Conservation (phyloP, 2,329 filamentous ascomycete species). For the Sclerotinia nivalis region DNA sequence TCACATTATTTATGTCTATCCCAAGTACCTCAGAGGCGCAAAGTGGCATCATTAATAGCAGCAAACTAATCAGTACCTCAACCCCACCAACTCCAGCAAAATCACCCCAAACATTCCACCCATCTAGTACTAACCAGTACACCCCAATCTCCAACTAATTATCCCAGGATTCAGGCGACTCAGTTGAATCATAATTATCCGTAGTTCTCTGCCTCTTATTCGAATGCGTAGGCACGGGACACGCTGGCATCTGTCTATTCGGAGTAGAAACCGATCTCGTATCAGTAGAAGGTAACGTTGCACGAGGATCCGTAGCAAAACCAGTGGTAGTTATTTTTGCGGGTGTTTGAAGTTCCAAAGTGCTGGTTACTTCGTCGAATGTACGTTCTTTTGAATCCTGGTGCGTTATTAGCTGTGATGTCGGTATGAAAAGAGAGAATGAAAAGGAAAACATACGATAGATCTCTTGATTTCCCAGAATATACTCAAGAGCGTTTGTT, state of each 20-base stretch:
- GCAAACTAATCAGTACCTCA: neutral
- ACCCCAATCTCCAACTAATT: neutral
- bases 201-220: neutral
- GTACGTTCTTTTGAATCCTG: conserved; percentile 1
- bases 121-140: neutral
- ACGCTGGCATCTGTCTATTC: neutral
- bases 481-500: neutral
- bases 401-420: neutral
- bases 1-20: neutral
- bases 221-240: no score
- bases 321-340: neutral
- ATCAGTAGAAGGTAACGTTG: neutral
- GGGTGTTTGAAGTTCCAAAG: neutral
- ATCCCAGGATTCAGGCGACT: neutral
- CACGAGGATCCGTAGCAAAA: neutral
- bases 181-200: neutral
- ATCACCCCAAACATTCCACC: neutral
- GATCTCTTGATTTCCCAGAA: conserved; percentile 17
- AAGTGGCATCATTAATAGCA: neutral
- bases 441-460: neutral
- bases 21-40: neutral
- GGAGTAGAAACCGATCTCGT: neutral
- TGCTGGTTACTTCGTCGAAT: neutral
- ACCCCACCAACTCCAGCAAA: neutral
- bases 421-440: neutral